phyloP scores from a whole-genome alignment of 2,329 filamentous ascomycete species.

The Cladorrhinum sp. region DNA sequence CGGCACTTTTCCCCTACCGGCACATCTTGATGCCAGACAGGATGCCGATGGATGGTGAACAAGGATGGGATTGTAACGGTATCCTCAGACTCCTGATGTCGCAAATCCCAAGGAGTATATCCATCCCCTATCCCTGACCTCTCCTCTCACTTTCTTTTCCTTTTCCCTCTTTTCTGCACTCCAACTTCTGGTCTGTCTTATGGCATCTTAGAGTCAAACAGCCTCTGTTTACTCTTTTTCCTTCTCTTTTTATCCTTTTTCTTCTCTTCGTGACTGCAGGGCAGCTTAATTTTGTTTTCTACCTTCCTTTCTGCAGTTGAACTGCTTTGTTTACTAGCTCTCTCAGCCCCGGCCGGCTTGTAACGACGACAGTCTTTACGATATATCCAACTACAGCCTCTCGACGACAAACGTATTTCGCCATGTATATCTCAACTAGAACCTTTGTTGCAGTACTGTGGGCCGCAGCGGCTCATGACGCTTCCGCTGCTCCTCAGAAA shows the following conservation, averaged over 20 bases:
- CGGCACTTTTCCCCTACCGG: background rate
- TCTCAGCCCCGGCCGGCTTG: background rate
- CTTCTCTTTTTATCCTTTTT: conserved; percentile 11
- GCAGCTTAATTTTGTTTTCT: conserved; percentile 24
- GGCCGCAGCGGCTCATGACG: conserved; percentile 25
- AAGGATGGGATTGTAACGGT: conserved; percentile 9
- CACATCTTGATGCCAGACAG: background rate
- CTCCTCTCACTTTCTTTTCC: conserved; percentile 10
- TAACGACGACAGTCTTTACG: conserved; percentile 4
- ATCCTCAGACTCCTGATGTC: conserved; percentile 22
- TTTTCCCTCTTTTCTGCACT: conserved; percentile 9
- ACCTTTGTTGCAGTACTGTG: conserved; percentile 26
- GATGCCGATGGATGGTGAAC: background rate
- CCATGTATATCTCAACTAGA: conserved; percentile 27
- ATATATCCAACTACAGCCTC: conserved; percentile 4
- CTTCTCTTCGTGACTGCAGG: conserved; percentile 29
- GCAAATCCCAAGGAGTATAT: conserved; percentile 25
- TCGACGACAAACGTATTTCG: conserved; percentile 10
- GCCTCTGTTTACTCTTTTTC: conserved; percentile 5
- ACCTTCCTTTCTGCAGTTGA: conserved; percentile 14
- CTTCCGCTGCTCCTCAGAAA: conserved; percentile 19
- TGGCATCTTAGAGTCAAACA: background rate
- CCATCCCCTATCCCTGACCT: conserved; percentile 12
- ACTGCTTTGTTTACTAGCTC: conserved; percentile 12
- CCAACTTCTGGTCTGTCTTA: conserved; percentile 3